Percentiles rank a stretch among this genome's conserved stretches.
phyloP scores from a whole-genome alignment of 768 basidiomycete species.

The Butyriboletus loyo region DNA sequence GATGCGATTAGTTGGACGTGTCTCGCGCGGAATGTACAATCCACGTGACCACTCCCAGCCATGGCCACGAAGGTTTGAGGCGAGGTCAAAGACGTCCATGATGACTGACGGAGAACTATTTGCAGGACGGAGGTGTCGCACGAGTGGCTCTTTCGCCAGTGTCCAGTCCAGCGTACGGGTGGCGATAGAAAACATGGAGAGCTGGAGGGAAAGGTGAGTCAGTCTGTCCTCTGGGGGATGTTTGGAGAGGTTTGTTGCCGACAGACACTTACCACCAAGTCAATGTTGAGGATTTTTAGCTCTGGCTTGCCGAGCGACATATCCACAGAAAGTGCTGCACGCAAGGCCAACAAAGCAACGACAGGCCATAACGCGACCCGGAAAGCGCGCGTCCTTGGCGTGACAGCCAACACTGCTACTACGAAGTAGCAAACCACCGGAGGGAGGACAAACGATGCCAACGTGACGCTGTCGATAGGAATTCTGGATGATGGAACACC shows the following conservation, averaged over 20 bases:
- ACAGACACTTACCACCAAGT: slow-evolving; percentile 8
- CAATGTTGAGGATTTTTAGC: slow-evolving; percentile 1
- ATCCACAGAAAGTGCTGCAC: slow-evolving; percentile 29
- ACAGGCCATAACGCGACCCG: slow-evolving; percentile 49
- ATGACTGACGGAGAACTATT: neutral
- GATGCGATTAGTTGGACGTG: neutral
- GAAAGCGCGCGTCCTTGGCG: slow-evolving; percentile 40
- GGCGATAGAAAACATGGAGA: slow-evolving; percentile 9
- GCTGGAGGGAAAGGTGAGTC: neutral
- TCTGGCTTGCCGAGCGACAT: slow-evolving; percentile 2
- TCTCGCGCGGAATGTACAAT: neutral
- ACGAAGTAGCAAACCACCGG: slow-evolving; percentile 43
- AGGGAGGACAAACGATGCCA: slow-evolving; percentile 41
- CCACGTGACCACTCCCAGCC: neutral
- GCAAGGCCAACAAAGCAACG: slow-evolving; percentile 41
- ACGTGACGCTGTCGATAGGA: slow-evolving; percentile 32
- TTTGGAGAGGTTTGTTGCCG: neutral
- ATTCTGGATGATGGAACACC: slow-evolving; percentile 4
- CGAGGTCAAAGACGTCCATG: neutral
- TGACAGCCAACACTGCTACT: slow-evolving; percentile 47
- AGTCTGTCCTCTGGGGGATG: neutral
- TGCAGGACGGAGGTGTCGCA: neutral
- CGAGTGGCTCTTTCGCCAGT: slow-evolving; percentile 1
- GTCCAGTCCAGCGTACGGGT: slow-evolving; percentile 20
- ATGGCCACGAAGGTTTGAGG: neutral